A percentile compares a stretch with the other conserved stretches of the same genome.
phyloP scores from a whole-genome alignment of 2,329 filamentous ascomycete species.

The Lecanoromycetidae sp. region DNA sequence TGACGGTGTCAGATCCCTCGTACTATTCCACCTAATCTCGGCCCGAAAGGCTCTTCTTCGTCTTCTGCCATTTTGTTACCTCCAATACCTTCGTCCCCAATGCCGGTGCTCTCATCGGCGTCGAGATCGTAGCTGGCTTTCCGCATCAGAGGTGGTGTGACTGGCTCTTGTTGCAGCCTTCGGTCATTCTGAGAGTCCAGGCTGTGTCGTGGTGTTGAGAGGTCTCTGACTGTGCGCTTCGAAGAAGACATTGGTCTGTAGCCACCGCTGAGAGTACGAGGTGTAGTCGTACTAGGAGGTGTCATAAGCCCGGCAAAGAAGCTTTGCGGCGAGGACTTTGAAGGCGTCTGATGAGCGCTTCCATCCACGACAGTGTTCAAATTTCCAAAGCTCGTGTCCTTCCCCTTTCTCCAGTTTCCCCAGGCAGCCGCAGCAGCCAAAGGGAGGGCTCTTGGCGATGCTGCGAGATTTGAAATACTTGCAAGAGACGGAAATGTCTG shows the following conservation, averaged over 20 bases:
- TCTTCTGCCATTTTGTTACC: constrained; percentile 2
- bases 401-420: constrained; percentile 78
- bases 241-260: constrained; percentile 23
- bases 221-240: constrained; percentile 21
- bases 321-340: constrained; percentile 46
- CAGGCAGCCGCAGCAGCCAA: constrained; percentile 92
- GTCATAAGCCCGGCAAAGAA: constrained; percentile 75
- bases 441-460: constrained; percentile 64
- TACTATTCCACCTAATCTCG: constrained; percentile 3
- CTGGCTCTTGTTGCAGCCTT: constrained; percentile 26
- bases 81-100: constrained; percentile 1
- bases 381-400: constrained; percentile 39
- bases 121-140: constrained; percentile 48
- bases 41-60: constrained; percentile 17
- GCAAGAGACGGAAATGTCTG: constrained; percentile 61
- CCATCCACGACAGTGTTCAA: constrained; percentile 32
- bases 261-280: constrained; percentile 29
- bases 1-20: constrained; percentile 1
- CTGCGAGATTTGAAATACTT: constrained; percentile 61
- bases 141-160: constrained; percentile 44
- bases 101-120: constrained; percentile 33
- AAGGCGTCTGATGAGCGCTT: constrained; percentile 41
- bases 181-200: constrained; percentile 18
- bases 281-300: constrained; percentile 64
- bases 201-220: constrained; percentile 16